Percentiles rank a stretch among this genome's conserved stretches.
These are phyloP conservation scores for Marasmius tenuissimus DNA, from an alignment of 1,284 basidiomycete genomes.

Conservation along the genomic window DNA sequence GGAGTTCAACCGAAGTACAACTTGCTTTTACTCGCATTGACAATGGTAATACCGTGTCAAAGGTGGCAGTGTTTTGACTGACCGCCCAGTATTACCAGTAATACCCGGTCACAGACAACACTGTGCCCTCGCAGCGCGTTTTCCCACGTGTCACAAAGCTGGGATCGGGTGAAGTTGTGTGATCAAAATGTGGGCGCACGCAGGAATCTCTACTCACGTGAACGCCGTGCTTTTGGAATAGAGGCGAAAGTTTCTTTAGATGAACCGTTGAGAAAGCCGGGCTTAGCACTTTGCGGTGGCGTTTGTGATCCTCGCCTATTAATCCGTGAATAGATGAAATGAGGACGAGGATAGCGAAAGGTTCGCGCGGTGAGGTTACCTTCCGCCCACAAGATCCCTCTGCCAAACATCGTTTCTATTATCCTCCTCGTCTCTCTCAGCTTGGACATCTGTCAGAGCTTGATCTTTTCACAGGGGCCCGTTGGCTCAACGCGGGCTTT, in stretches of 20 bases:
- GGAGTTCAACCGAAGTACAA: too few relatives aligned
- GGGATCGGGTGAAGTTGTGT: not conserved
- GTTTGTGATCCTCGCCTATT: not conserved
- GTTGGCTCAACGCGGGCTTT: too few relatives aligned
- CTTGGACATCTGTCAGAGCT: too few relatives aligned
- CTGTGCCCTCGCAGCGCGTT: too few relatives aligned
- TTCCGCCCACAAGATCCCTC: not conserved
- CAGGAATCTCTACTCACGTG: not conserved
- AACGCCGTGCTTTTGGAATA: not conserved
- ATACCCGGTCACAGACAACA: too few relatives aligned
- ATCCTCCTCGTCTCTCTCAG: not conserved
- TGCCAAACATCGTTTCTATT: not conserved
- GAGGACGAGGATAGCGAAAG: not conserved
- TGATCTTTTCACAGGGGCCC: too few relatives aligned
- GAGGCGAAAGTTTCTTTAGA: not conserved
- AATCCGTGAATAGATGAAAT: not conserved
- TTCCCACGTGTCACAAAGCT: too few relatives aligned
- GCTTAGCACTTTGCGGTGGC: not conserved
- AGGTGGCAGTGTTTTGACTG: too few relatives aligned
- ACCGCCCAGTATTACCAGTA: too few relatives aligned
- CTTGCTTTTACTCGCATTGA: too few relatives aligned
- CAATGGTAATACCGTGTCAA: too few relatives aligned
- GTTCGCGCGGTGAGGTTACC: not conserved
- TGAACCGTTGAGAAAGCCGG: conserved; percentile 1
- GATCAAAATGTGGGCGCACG: not conserved